Percentiles rank a stretch among this genome's conserved stretches.
Conservation (phyloP, 1,284 basidiomycete species). For the Sanghuangporus weigelae region DNA sequence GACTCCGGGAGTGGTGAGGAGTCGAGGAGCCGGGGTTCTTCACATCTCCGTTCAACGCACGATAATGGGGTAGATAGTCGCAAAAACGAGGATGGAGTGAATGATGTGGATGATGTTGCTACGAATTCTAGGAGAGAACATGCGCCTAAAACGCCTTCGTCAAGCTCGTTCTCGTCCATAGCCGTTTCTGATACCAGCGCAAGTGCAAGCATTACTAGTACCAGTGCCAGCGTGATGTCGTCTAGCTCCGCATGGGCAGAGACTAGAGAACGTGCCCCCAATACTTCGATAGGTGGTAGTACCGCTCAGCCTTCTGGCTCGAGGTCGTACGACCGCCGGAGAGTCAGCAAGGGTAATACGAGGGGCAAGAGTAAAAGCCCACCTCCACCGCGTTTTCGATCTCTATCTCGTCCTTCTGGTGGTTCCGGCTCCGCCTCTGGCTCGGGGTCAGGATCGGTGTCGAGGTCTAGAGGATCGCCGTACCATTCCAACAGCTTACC, state of each 20-base stretch:
- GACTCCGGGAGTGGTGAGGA: background rate
- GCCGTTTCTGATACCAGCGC: constrained; percentile 6
- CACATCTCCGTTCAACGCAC: background rate
- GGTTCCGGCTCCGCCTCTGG: too few species aligned
- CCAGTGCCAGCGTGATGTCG: background rate
- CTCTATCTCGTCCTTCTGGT: constrained; percentile 7
- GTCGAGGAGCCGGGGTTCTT: background rate
- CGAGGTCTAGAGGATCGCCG: background rate
- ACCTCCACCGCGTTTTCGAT: constrained; percentile 12
- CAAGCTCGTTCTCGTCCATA: background rate
- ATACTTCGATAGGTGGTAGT: too few species aligned
- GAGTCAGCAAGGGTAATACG: background rate
- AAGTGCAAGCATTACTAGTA: background rate
- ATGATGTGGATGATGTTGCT: background rate
- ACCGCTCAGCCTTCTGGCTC: background rate
- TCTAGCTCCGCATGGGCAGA: background rate
- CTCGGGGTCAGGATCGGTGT: background rate
- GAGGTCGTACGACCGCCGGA: background rate
- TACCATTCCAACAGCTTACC: background rate
- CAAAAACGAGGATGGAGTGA: background rate
- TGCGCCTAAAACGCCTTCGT: constrained; percentile 5
- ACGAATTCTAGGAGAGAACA: background rate
- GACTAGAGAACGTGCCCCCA: too few species aligned
- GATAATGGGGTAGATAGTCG: background rate
- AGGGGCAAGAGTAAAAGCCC: background rate